Conservation (phyloP, 2,329 filamentous ascomycete species). For the Phialophora tarda region DNA sequence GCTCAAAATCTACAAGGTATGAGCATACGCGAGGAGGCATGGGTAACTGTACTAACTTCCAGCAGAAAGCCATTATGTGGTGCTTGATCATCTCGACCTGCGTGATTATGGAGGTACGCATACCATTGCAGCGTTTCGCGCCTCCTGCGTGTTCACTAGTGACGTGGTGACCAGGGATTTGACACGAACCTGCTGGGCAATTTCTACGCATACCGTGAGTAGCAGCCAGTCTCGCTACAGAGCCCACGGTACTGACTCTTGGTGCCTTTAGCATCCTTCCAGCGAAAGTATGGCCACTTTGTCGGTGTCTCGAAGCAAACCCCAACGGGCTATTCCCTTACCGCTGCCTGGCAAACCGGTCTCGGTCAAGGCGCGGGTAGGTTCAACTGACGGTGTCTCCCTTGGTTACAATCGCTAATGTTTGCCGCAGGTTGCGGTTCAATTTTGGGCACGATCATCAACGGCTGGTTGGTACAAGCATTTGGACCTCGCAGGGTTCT, state of each 20-base stretch:
- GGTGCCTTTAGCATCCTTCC: conserved; percentile 23
- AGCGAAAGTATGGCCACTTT: conserved; percentile 27
- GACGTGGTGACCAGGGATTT: conserved; percentile 45
- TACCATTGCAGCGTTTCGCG: background rate
- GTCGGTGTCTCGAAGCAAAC: conserved; percentile 25
- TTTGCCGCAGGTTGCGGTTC: conserved; percentile 60
- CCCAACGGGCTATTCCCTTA: conserved; percentile 25
- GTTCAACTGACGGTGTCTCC: background rate
- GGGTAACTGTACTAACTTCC: background rate
- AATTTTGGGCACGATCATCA: conserved; percentile 58
- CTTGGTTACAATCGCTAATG: background rate
- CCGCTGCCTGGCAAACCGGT: conserved; percentile 34
- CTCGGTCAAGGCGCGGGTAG: conserved; percentile 24
- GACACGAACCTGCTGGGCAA: conserved; percentile 59
- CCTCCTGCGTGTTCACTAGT: background rate
- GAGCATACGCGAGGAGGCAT: background rate
- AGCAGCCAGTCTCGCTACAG: background rate
- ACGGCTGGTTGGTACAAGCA: conserved; percentile 55
- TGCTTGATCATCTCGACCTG: conserved; percentile 51
- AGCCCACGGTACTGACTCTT: background rate
- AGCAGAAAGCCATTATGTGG: conserved; percentile 43
- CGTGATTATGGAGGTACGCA: conserved; percentile 56
- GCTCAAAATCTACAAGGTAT: conserved; percentile 34
- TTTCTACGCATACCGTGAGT: conserved; percentile 53
- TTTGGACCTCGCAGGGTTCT: conserved; percentile 58